A percentile compares a stretch with the other conserved stretches of the same genome.
These are phyloP conservation scores for Thalia dealbata DNA, from an alignment of 176 grass and related monocot genomes.

Conservation along the genomic window DNA sequence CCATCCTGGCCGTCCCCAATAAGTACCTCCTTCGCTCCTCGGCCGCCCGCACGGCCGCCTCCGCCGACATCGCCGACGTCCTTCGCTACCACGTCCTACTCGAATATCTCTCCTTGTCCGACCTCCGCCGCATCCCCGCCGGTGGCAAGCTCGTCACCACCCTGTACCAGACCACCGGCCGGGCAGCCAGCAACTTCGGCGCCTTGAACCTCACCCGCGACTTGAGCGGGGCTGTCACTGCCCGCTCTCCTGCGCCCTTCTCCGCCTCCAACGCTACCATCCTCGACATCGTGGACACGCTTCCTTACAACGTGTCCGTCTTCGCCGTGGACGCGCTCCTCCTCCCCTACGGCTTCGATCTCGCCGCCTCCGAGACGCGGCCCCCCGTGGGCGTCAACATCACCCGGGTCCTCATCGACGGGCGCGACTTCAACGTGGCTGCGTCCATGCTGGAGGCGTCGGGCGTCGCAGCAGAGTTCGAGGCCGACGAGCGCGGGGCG, in stretches of 20 bases:
- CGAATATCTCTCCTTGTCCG: conserved; percentile 74
- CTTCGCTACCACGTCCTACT: conserved; percentile 89
- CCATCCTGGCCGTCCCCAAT: conserved; percentile 74
- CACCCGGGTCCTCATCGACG: conserved; percentile 65
- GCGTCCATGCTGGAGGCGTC: conserved; percentile 93
- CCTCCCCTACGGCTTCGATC: conserved; percentile 59
- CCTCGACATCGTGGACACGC: conserved; percentile 42
- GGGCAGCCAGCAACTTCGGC: conserved; percentile 66
- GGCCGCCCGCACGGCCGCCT: conserved; percentile 45
- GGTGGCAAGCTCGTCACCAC: conserved; percentile 78
- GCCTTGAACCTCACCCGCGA: conserved; percentile 70
- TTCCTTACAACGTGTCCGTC: conserved; percentile 81
- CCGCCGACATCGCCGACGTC: conserved; percentile 78
- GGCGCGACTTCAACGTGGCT: conserved; percentile 68
- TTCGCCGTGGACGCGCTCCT: conserved; percentile 67
- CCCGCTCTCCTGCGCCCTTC: conserved; percentile 52
- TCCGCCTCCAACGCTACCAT: conserved; percentile 61
- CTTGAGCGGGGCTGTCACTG: conserved; percentile 31
- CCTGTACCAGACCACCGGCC: conserved; percentile 92
- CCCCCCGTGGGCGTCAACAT: conserved; percentile 59
- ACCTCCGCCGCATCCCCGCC: conserved; percentile 43
- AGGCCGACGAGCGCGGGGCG: conserved; percentile 66
- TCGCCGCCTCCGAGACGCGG: conserved; percentile 58
- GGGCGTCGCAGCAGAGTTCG: conserved; percentile 61
- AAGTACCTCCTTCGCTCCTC: conserved; percentile 43